phyloP scores from a whole-genome alignment of 2,329 filamentous ascomycete genomes.

The Sporothrix brunneoviolacea region DNA sequence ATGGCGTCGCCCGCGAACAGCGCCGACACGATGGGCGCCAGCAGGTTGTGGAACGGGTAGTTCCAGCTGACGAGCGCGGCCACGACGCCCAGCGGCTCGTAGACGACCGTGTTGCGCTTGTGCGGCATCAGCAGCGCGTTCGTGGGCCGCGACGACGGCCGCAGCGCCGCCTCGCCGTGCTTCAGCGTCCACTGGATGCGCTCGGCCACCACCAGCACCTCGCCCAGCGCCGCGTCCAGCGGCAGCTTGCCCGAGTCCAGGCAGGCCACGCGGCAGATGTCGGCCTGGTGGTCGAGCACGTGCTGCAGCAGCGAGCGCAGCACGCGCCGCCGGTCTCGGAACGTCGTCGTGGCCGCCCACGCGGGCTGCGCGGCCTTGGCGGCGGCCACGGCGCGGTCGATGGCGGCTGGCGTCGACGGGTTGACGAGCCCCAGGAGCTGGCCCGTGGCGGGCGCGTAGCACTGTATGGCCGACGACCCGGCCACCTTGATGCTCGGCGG shows the following conservation, averaged over 20 bases:
- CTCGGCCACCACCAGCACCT: constrained; percentile 89
- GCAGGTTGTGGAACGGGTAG: constrained; percentile 91
- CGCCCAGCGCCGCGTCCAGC: constrained; percentile 87
- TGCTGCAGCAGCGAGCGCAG: constrained; percentile 75
- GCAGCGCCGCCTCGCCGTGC: constrained; percentile 78
- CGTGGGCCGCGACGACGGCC: constrained; percentile 67
- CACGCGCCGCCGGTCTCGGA: constrained; percentile 69
- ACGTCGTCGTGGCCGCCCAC: constrained; percentile 73
- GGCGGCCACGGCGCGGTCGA: constrained; percentile 70
- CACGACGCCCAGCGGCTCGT: constrained; percentile 89
- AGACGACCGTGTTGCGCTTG: constrained; percentile 83
- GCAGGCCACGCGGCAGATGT: constrained; percentile 78
- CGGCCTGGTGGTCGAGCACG: constrained; percentile 80
- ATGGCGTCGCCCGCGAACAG: constrained; percentile 89
- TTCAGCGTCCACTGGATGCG: constrained; percentile 91
- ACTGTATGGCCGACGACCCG: constrained; percentile 65
- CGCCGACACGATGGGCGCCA: constrained; percentile 83
- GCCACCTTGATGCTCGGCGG: constrained; percentile 35
- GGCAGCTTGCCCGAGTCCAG: constrained; percentile 95
- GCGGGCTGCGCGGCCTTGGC: constrained; percentile 66
- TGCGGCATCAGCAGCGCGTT: constrained; percentile 85
- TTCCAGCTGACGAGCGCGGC: constrained; percentile 95
- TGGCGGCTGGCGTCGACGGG: constrained; percentile 66
- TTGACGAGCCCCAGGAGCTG: constrained; percentile 72
- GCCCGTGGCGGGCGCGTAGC: constrained; percentile 86